Percentiles rank a stretch among this genome's conserved stretches.
These are phyloP conservation scores for Platanus orientalis DNA, from an alignment of 164 flowering plant genomes.

Conservation along the genomic window DNA sequence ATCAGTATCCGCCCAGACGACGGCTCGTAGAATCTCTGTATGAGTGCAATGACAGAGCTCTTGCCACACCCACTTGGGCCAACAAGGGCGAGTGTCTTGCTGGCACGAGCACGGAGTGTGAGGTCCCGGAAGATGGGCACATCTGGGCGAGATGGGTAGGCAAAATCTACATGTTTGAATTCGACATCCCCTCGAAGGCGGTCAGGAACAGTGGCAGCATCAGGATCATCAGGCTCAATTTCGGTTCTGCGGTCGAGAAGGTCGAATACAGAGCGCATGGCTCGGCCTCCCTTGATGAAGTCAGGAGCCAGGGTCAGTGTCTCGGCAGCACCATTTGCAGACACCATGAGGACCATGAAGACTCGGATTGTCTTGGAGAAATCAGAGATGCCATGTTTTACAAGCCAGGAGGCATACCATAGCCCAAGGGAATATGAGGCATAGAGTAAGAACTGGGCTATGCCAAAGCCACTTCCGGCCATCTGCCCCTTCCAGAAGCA, in stretches of 20 bases:
- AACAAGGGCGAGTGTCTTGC: conserved; percentile 89
- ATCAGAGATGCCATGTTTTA: conserved; percentile 91
- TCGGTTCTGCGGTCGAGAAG: conserved; percentile 91
- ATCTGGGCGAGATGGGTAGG: conserved; percentile 90
- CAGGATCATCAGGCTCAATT: conserved; percentile 88
- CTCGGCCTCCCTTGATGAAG: conserved; percentile 93
- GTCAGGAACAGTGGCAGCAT: conserved; percentile 63
- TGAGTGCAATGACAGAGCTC: conserved; percentile 80
- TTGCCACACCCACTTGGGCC: conserved; percentile 98
- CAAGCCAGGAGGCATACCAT: conserved; percentile 99
- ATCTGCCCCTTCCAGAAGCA: conserved; percentile 98
- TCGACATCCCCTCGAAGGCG: conserved; percentile 87
- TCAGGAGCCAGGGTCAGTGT: conserved; percentile 95
- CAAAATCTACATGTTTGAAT: conserved; percentile 82
- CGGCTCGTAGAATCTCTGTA: conserved; percentile 92
- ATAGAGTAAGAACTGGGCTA: conserved; percentile 88
- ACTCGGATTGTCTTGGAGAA: conserved; percentile 94
- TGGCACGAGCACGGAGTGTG: conserved; percentile 78
- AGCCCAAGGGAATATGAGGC: conserved; percentile 93
- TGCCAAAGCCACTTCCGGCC: conserved; percentile 88
- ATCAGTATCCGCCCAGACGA: conserved; percentile 73
- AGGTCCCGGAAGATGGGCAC: conserved; percentile 70
- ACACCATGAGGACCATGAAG: conserved; percentile 99
- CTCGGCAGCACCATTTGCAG: conserved; percentile 99
- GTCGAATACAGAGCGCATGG: conserved; percentile 88